Base-by-base conservation (phyloP, 2,329 filamentous ascomycete genomes). In the Fusarium coicis region DNA sequence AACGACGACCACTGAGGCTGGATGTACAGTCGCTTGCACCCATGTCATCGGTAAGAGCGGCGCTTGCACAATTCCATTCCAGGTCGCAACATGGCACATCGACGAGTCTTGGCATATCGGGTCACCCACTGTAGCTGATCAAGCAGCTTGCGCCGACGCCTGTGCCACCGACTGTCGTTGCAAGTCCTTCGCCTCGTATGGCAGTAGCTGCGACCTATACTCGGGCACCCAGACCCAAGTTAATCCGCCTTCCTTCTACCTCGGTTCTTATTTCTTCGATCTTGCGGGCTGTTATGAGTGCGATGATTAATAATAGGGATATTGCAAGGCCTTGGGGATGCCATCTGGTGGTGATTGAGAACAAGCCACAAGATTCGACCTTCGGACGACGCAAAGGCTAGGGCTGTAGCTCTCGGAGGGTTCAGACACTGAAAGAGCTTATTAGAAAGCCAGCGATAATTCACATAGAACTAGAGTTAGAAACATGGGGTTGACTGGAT, bases 101-200 rank as follows among this genome's bases (percentile, higher is more conserved):
- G 19, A 47, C n/a, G 19, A 26, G 14, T 57, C 54, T 57, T 47
- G 37, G 52, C 11, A 30, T n/a, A 54, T 54, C 15, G 34, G 50
- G 2, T 39, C 50, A 10, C 36, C 36, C 15, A 11, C 52, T 9
- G 26, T 43, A 12, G 1, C 34, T 43, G 10, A 55, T 10, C 2
- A 2, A 10, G 26, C 21, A 15, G 55, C 21, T 11, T 39, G 55
- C 26, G 55, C 55, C 30, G 21, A 61, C 10, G 59, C 50, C 28
- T 57, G 55, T n/a, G 32, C 43, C 14, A 63, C 12, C 10, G 10
- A 63, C 12, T 61, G 55, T 8, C 43, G 11, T 14, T 63, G 55
- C 37, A 63, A 37, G 30, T 43, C 61, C 7, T 62, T 62, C 16
- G 28, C n/a, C 4, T 19, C 14, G 6, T 9, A 47, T 14, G 2